phyloP scores from a whole-genome alignment of 805 yeast species.

The Lipomyces sp. region DNA sequence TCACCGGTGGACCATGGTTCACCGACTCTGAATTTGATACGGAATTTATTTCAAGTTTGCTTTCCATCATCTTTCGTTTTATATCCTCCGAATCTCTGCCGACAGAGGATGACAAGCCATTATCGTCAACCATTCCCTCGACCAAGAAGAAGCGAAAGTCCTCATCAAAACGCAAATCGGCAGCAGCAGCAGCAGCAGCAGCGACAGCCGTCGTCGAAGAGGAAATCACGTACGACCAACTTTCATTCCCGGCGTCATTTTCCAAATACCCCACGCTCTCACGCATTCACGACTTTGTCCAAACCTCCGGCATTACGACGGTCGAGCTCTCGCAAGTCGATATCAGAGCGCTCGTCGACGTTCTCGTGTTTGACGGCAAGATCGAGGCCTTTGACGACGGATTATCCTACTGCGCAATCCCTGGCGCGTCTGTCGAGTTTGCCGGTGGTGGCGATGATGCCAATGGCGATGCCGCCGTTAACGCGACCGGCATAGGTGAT shows the following conservation, averaged over 20 bases:
- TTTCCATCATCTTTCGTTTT: slow-evolving; percentile 84
- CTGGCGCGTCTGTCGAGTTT: slow-evolving; percentile 40
- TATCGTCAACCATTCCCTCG: not conserved
- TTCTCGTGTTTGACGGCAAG: slow-evolving; percentile 80
- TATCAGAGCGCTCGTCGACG: slow-evolving; percentile 81
- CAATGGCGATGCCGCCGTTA: slow-evolving; percentile 9
- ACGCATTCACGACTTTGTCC: slow-evolving; percentile 71
- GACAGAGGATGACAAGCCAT: slow-evolving; percentile 22
- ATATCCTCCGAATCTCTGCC: slow-evolving; percentile 77
- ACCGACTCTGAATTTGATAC: slow-evolving; percentile 92
- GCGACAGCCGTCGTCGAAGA: slow-evolving; percentile 8
- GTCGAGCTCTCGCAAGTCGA: slow-evolving; percentile 74
- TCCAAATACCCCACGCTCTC: slow-evolving; percentile 67
- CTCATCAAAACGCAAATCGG: slow-evolving; percentile 4
- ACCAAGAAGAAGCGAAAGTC: not conserved
- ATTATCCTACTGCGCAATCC: slow-evolving; percentile 68
- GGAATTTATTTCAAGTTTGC: slow-evolving; percentile 81
- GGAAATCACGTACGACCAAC: slow-evolving; percentile 42
- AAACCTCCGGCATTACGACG: slow-evolving; percentile 67
- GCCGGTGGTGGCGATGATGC: slow-evolving; percentile 42
- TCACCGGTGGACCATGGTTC: slow-evolving; percentile 99
- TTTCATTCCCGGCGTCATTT: slow-evolving; percentile 55
- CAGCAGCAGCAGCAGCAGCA: too few relatives aligned
- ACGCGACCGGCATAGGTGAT: not conserved
- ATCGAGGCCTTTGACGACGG: slow-evolving; percentile 58